A percentile compares a stretch with the other conserved stretches of the same genome.
Conservation (phyloP, 2,329 filamentous ascomycete genomes). For the Monosporascus sp. region DNA sequence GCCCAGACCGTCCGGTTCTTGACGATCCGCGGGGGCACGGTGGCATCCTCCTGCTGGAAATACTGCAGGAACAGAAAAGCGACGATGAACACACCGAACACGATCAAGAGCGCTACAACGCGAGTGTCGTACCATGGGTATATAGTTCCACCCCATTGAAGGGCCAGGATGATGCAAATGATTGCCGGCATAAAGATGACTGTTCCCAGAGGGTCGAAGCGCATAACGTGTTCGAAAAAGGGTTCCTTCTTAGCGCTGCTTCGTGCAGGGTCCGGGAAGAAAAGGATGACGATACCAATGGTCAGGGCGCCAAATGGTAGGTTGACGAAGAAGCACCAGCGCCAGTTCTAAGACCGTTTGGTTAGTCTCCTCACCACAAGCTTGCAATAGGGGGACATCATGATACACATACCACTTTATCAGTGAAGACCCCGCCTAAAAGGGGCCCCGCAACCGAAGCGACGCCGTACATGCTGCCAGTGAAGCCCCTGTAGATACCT, state of each 20-base stretch:
- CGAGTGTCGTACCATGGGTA: slow-evolving; percentile 31
- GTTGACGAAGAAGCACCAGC: slow-evolving; percentile 31
- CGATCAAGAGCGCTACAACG: slow-evolving; percentile 28
- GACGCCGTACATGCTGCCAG: slow-evolving; percentile 33
- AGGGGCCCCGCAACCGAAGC: slow-evolving; percentile 29
- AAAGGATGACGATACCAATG: slow-evolving; percentile 16
- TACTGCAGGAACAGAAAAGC: slow-evolving; percentile 30
- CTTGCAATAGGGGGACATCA: background rate
- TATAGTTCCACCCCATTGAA: slow-evolving; percentile 39
- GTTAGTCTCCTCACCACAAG: background rate
- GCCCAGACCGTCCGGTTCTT: slow-evolving; percentile 29
- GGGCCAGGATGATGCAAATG: slow-evolving; percentile 40
- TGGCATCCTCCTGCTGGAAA: slow-evolving; percentile 31
- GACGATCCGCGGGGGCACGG: slow-evolving; percentile 35
- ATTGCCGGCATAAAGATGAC: slow-evolving; percentile 27
- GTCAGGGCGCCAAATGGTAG: slow-evolving; percentile 26
- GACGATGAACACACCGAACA: slow-evolving; percentile 26
- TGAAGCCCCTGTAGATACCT: slow-evolving; percentile 11
- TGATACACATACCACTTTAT: slow-evolving; percentile 22
- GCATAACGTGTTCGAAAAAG: slow-evolving; percentile 12
- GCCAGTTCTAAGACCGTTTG: slow-evolving; percentile 14
- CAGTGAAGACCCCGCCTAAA: slow-evolving; percentile 27
- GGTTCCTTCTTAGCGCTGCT: slow-evolving; percentile 8
- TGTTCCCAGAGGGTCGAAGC: slow-evolving; percentile 23
- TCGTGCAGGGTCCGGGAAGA: slow-evolving; percentile 15